Evolutionary conservation across 202 grass and related monocot genomes (phyloP).

Genomic region (Digitaria exilis): DNA sequence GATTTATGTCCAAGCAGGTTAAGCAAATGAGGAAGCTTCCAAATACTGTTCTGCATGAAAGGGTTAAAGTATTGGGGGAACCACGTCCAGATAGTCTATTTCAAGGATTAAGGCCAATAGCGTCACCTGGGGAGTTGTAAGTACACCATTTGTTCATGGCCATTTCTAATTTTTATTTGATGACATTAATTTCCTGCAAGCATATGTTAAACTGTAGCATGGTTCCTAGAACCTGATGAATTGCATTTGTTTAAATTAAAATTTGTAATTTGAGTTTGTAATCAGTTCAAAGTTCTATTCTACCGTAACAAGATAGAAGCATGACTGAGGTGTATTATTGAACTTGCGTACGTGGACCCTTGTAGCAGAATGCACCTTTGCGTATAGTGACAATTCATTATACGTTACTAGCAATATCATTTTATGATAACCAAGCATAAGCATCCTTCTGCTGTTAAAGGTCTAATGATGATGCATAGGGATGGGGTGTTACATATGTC

Average conservation of each 20-base stretch:
- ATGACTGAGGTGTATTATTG: background rate
- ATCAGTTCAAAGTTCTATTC: background rate
- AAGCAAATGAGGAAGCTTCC: slow-evolving; percentile 60
- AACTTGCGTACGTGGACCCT: background rate
- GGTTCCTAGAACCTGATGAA: background rate
- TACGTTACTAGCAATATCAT: background rate
- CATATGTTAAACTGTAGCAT: background rate
- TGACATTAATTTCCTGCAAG: background rate
- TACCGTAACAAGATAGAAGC: background rate
- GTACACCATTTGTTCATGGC: slow-evolving; percentile 14
- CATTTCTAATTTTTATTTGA: slow-evolving; percentile 10
- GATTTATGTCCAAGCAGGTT: slow-evolving; percentile 46
- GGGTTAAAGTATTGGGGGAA: slow-evolving; percentile 76
- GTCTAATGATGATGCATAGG: background rate
- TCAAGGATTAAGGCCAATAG: slow-evolving; percentile 85
- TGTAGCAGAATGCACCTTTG: background rate
- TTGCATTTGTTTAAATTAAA: background rate
- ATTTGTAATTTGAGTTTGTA: background rate
- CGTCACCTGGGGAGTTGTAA: slow-evolving; percentile 67
- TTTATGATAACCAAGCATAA: background rate
- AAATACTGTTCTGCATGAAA: slow-evolving; percentile 77
- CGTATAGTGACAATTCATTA: background rate
- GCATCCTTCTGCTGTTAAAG: background rate
- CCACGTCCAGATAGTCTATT: slow-evolving; percentile 70
- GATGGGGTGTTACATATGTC: background rate